Conservation (phyloP, 148 eudicot species). For the Rhododendron williamsianum region DNA sequence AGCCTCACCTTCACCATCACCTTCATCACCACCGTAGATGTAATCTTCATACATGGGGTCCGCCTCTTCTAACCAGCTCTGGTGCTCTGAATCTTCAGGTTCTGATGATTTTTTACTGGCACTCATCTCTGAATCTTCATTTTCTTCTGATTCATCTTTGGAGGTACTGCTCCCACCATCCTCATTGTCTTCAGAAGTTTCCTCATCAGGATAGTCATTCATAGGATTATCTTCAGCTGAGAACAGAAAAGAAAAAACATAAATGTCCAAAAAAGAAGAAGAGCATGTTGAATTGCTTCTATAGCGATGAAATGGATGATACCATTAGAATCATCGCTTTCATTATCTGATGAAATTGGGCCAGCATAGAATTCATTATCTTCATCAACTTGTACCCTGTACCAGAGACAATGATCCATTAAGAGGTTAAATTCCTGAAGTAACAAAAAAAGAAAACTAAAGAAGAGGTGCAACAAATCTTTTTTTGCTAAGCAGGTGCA, state of each 20-base stretch:
- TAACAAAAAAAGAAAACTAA: background rate
- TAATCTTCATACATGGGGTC: conserved; percentile 26
- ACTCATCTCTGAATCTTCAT: conserved; percentile 7
- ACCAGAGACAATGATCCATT: conserved; percentile 9
- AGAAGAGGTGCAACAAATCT: background rate
- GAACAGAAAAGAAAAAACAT: background rate
- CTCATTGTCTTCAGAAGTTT: conserved; percentile 49
- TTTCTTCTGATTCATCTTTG: conserved; percentile 43
- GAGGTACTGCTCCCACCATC: conserved; percentile 29
- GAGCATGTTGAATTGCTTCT: background rate
- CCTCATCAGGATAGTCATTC: conserved; percentile 84
- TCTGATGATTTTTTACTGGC: conserved; percentile 18
- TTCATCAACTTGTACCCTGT: conserved; percentile 76
- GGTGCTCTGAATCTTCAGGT: conserved; percentile 14
- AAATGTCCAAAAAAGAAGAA: background rate
- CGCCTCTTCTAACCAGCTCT: conserved; percentile 27
- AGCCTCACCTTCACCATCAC: background rate
- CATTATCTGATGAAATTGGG: conserved; percentile 60
- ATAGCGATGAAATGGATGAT: conserved; percentile 4
- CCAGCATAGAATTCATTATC: conserved; percentile 74
- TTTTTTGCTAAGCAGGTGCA: no score
- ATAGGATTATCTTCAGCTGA: conserved; percentile 72
- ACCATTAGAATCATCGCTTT: conserved; percentile 94
- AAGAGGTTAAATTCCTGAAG: background rate
- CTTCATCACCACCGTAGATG: conserved; percentile 12